Conservation (phyloP, 1,284 basidiomycete species). For the Microbotryum silenes-acaulis region DNA sequence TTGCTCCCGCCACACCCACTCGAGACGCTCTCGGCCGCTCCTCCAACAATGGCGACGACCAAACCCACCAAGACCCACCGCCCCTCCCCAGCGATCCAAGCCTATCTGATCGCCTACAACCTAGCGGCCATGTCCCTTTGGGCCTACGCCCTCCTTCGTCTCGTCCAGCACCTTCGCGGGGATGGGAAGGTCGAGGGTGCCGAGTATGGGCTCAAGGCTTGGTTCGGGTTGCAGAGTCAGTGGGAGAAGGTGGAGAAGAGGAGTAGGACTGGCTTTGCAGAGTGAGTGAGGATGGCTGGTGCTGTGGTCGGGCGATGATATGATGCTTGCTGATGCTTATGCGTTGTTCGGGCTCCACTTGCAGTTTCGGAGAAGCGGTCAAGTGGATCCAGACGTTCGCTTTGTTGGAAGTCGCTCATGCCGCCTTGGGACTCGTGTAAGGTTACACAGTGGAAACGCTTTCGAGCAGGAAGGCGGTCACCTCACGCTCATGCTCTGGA, state of each 20-base stretch:
- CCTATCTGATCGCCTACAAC: slow-evolving; percentile 76
- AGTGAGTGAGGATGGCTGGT: slow-evolving; percentile 4
- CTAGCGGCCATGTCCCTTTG: slow-evolving; percentile 62
- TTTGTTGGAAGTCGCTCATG: slow-evolving; percentile 72
- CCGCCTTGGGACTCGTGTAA: slow-evolving; percentile 65
- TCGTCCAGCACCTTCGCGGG: slow-evolving; percentile 47
- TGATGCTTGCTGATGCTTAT: slow-evolving; percentile 34
- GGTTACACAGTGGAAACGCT: not conserved
- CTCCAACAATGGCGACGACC: too few species aligned
- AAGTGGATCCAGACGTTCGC: slow-evolving; percentile 74
- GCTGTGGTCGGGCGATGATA: not conserved
- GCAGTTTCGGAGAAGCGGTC: slow-evolving; percentile 54
- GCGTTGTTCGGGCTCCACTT: slow-evolving; percentile 9
- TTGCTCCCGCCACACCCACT: too few species aligned
- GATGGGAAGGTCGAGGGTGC: slow-evolving; percentile 41
- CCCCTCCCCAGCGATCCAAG: too few species aligned
- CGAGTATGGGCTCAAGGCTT: slow-evolving; percentile 26
- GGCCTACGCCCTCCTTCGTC: slow-evolving; percentile 57
- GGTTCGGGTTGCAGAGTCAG: slow-evolving; percentile 2
- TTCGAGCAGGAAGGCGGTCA: too few species aligned
- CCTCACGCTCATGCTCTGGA: not conserved
- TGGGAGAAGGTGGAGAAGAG: slow-evolving; percentile 36
- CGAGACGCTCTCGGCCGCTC: too few species aligned
- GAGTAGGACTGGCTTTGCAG: slow-evolving; percentile 50
- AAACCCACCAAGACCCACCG: too few species aligned